Percentiles rank a stretch among this genome's conserved stretches.
Conservation (phyloP, 1,284 basidiomycete genomes). For the Apiotrichum domesticum region DNA sequence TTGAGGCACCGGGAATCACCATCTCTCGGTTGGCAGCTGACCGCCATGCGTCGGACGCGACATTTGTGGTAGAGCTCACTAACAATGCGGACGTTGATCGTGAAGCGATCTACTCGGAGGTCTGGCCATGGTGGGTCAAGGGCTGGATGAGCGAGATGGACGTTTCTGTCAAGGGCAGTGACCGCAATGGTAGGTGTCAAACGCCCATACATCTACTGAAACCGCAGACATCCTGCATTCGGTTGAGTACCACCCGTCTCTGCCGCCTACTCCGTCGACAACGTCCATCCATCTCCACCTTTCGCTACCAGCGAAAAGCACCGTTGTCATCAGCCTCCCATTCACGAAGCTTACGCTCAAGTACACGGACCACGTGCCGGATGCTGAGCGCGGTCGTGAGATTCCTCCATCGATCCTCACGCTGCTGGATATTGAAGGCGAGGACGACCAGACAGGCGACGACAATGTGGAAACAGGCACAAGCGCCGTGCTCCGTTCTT, state of each 20-base stretch:
- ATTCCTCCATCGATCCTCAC: constrained; percentile 71
- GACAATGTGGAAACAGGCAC: neutral
- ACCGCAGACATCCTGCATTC: constrained; percentile 55
- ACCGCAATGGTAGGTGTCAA: constrained; percentile 4
- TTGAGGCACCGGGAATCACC: constrained; percentile 53
- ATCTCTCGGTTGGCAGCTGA: constrained; percentile 68
- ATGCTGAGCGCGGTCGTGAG: constrained; percentile 91
- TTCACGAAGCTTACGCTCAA: constrained; percentile 80
- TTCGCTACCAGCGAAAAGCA: constrained; percentile 62
- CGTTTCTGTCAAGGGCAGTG: constrained; percentile 40
- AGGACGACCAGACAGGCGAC: constrained; percentile 5
- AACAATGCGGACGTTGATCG: constrained; percentile 58
- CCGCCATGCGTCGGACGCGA: constrained; percentile 67
- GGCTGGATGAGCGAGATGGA: constrained; percentile 78
- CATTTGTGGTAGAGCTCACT: constrained; percentile 61
- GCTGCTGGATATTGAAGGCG: constrained; percentile 27
- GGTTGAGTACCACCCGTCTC: constrained; percentile 61
- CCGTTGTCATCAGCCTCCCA: constrained; percentile 63
- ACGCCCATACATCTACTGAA: neutral
- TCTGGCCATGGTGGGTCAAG: constrained; percentile 87
- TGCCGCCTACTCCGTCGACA: constrained; percentile 60
- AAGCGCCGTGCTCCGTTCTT: constrained; percentile 10
- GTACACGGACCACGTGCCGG: constrained; percentile 93
- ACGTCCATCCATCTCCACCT: constrained; percentile 67
- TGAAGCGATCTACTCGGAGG: constrained; percentile 72